Evolutionary conservation across 2,329 filamentous ascomycete species (phyloP), one percentile per base, ranked within the genome.

Genomic region (Neonectria faginata): DNA sequence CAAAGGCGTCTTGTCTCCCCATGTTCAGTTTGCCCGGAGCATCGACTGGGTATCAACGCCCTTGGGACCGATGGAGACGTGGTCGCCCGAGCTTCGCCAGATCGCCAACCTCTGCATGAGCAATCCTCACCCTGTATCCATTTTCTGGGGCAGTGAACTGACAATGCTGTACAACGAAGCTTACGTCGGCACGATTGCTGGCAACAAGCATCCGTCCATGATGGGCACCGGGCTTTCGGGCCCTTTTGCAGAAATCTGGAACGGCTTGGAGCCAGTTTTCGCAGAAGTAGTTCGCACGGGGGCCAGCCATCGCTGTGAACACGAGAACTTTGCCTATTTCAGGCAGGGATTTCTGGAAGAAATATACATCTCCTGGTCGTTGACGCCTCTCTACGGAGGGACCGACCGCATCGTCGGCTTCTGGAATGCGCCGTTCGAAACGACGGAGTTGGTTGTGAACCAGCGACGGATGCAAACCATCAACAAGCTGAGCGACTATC

Each of bases 91-190:
- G 47, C 80, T 85, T 16, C 81, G 82, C 5, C 81, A 83, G 61
- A 63, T 75, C 3, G 77, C 75, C 14, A 80, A 81, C 20, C 70
- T 82, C 0, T 73, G 77, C 41, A 78, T 82, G 69, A 66, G 61
- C 10, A 80, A 82, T 47, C 78, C 77, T 0, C 73, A 77, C 29
- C 84, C 85, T 0, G 82, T 82, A 2, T 85, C 84, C 2, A 82
- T 88, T 76, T 89, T 89, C 70, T 89, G 88, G 87, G 88, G 88
- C 2, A 81, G 80, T 16, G 87, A 90, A 33, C 78, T 89, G 54
- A 84, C 89, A 3, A 86, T 87, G 57, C 84, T 90, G 3, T 90
- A 90, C 75, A 90, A 90, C 61, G 88, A 90, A 72, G 84, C 87
- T 0, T 90, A 80, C 39, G 77, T 89, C 52, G 75, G 79, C 44